These are phyloP conservation scores for Cyclotella choctawhatcheeana DNA, from an alignment of 108 stramenopile species.

Conservation along the genomic window DNA sequence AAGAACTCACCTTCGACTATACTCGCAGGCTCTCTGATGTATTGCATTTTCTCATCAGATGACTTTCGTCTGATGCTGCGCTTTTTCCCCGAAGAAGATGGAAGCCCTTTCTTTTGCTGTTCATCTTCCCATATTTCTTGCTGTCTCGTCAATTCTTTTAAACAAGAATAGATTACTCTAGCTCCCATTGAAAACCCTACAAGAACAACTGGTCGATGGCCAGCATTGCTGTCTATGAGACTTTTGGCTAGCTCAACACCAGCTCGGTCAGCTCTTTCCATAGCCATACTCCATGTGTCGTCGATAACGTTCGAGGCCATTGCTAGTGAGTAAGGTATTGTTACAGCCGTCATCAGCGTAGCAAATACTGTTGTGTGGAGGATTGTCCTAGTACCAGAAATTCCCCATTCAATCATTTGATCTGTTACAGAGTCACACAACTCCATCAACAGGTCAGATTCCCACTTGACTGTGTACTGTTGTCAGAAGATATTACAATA, in stretches of 20 bases:
- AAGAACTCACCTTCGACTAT: slow-evolving; percentile 69
- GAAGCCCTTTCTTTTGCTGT: slow-evolving; percentile 45
- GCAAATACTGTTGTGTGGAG: slow-evolving; percentile 81
- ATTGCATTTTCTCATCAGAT: slow-evolving; percentile 50
- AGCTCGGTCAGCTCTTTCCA: slow-evolving; percentile 89
- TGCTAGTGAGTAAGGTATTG: slow-evolving; percentile 77
- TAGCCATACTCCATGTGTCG: slow-evolving; percentile 90
- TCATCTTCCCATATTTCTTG: slow-evolving; percentile 83
- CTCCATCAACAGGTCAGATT: slow-evolving; percentile 74
- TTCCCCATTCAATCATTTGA: slow-evolving; percentile 77
- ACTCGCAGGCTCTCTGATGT: slow-evolving; percentile 80
- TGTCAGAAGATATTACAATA: no score
- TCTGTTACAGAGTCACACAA: slow-evolving; percentile 80
- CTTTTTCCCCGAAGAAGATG: slow-evolving; percentile 15
- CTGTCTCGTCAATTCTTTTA: slow-evolving; percentile 88
- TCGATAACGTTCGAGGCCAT: slow-evolving; percentile 87
- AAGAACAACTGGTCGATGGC: slow-evolving; percentile 91
- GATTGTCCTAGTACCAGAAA: slow-evolving; percentile 71
- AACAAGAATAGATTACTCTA: slow-evolving; percentile 89
- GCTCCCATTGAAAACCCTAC: slow-evolving; percentile 97
- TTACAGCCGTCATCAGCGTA: slow-evolving; percentile 78
- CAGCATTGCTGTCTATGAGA: slow-evolving; percentile 82
- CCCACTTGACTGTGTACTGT: slow-evolving; percentile 84
- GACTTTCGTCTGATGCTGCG: slow-evolving; percentile 18
- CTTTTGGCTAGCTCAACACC: slow-evolving; percentile 89